These are phyloP conservation scores for Suillus bovinus DNA, from an alignment of 768 basidiomycete species.

Conservation along the genomic window DNA sequence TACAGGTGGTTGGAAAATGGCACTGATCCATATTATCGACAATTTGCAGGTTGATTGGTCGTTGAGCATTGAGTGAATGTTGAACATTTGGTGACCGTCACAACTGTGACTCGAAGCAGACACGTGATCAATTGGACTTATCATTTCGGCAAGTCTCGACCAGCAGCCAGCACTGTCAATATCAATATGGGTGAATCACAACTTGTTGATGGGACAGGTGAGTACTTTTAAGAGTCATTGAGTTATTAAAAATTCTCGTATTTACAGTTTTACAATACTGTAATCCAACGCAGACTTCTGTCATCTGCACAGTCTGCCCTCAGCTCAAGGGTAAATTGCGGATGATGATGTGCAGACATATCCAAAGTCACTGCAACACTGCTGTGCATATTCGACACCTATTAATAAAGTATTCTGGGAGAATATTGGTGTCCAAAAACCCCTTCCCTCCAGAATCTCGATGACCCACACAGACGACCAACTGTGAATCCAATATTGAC, in stretches of 20 bases:
- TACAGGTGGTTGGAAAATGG: background rate
- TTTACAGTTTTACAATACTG: background rate
- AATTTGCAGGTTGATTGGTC: no score
- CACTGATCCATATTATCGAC: no score
- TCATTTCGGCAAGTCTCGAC: background rate
- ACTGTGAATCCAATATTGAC: background rate
- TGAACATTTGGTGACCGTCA: no score
- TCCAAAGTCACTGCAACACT: background rate
- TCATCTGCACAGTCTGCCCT: background rate
- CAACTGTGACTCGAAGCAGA: no score
- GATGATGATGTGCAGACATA: constrained; percentile 4
- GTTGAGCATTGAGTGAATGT: no score
- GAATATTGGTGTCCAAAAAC: background rate
- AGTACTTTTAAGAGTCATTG: background rate
- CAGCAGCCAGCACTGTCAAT: background rate
- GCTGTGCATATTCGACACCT: background rate
- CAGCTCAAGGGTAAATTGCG: background rate
- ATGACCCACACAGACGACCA: background rate
- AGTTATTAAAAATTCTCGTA: background rate
- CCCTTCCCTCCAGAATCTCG: no score
- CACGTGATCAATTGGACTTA: constrained; percentile 1
- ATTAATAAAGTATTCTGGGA: background rate
- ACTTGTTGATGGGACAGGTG: background rate
- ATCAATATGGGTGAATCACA: background rate
- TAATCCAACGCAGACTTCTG: background rate